Conservation (phyloP, 768 basidiomycete species). For the Lyophyllum semitale region DNA sequence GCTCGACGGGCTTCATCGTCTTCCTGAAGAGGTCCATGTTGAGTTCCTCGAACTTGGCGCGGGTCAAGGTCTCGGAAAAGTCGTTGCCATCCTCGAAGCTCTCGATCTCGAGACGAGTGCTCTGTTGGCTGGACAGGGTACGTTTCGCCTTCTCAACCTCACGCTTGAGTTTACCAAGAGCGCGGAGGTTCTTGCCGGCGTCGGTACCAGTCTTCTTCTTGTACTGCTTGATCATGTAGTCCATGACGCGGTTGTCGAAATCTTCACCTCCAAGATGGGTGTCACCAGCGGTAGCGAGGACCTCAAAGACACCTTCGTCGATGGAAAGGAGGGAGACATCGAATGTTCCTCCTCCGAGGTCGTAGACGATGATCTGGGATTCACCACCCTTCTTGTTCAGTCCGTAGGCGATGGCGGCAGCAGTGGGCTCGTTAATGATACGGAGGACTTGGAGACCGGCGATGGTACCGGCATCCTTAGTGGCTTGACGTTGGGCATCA, state of each 20-base stretch:
- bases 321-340: conserved; percentile 96
- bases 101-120: conserved; percentile 92
- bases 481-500: conserved; percentile 98
- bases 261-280: conserved; percentile 96
- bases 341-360: conserved; percentile 98
- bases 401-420: conserved; percentile 97
- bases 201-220: conserved; percentile 92
- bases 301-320: conserved; percentile 91
- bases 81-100: conserved; percentile 95
- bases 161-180: conserved; percentile 89
- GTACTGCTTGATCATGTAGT: conserved; percentile 86
- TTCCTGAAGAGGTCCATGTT: conserved; percentile 99
- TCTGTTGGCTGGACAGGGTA: conserved; percentile 89
- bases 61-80: conserved; percentile 94
- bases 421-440: conserved; percentile 98
- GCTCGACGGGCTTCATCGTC: conserved; percentile 99
- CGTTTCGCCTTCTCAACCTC: conserved; percentile 95
- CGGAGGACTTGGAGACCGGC: conserved; percentile 93
- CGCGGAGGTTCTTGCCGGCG: conserved; percentile 75
- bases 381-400: conserved; percentile 95
- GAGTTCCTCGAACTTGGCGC: conserved; percentile 98
- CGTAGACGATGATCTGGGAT: conserved; percentile 96
- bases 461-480: conserved; percentile 96
- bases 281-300: conserved; percentile 89
- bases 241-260: conserved; percentile 92